Percentiles rank a stretch among this genome's conserved stretches.
These are phyloP conservation scores for Chaetoscypha palmicola DNA, from an alignment of 2,329 filamentous ascomycete genomes.

Conservation along the genomic window DNA sequence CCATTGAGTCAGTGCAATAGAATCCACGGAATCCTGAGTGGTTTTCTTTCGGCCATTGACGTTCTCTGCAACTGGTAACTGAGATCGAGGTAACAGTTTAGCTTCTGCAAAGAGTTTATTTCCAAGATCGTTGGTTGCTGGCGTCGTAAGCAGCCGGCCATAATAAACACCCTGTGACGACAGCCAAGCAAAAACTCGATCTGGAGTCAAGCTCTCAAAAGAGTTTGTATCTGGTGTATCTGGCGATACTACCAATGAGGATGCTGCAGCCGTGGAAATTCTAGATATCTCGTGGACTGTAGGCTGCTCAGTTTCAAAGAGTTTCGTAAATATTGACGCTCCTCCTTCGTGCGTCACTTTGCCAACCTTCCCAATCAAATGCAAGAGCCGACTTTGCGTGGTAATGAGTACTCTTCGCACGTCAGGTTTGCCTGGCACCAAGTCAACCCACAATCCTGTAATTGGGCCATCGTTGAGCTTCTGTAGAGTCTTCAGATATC, in stretches of 20 bases:
- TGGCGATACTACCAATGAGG: slow-evolving; percentile 68
- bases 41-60: slow-evolving; percentile 57
- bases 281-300: slow-evolving; percentile 65
- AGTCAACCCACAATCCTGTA: slow-evolving; percentile 79
- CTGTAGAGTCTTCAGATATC: slow-evolving; percentile 78
- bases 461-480: slow-evolving; percentile 77
- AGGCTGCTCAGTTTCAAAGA: slow-evolving; percentile 84
- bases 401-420: slow-evolving; percentile 70
- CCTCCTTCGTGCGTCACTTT: slow-evolving; percentile 69
- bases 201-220: slow-evolving; percentile 50
- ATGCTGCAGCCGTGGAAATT: slow-evolving; percentile 51
- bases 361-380: slow-evolving; percentile 73
- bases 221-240: slow-evolving; percentile 52
- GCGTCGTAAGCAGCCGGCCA: slow-evolving; percentile 63
- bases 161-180: slow-evolving; percentile 81
- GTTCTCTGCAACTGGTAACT: slow-evolving; percentile 63
- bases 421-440: slow-evolving; percentile 59
- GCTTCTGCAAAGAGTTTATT: slow-evolving; percentile 70
- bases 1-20: slow-evolving; percentile 85
- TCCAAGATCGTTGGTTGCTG: slow-evolving; percentile 58
- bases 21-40: slow-evolving; percentile 65
- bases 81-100: slow-evolving; percentile 66
- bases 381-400: slow-evolving; percentile 70
- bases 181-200: slow-evolving; percentile 84
- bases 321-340: slow-evolving; percentile 74